phyloP scores from a whole-genome alignment of 1,139 yeast species.

The Blastobotrys petasosporus region DNA sequence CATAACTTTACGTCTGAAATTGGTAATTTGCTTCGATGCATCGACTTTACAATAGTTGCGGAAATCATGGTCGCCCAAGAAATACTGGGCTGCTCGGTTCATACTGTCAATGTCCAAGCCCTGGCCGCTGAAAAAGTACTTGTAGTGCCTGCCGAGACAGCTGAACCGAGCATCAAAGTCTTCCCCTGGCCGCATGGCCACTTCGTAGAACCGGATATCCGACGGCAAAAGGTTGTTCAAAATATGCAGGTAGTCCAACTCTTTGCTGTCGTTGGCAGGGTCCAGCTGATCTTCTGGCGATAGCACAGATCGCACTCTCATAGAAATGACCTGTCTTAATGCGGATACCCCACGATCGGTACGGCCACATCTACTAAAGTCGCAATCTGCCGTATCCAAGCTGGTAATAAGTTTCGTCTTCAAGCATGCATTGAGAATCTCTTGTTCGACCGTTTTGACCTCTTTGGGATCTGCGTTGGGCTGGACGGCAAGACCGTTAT shows the following conservation, averaged over 20 bases:
- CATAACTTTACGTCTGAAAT: constrained; percentile 55
- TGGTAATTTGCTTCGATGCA: constrained; percentile 85
- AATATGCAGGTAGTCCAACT: constrained; percentile 69
- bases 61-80: constrained; percentile 79
- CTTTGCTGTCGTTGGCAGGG: constrained; percentile 52
- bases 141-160: constrained; percentile 76
- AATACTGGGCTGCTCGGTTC: constrained; percentile 61
- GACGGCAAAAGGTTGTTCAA: constrained; percentile 72
- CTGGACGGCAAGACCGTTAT: constrained; percentile 85
- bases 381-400: constrained; percentile 51
- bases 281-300: constrained; percentile 51
- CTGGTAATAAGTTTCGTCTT: constrained; percentile 62
- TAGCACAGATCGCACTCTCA: constrained; percentile 66
- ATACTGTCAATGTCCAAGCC: constrained; percentile 59
- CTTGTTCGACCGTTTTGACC: constrained; percentile 82
- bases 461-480: constrained; percentile 46
- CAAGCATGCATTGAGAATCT: constrained; percentile 62
- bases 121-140: constrained; percentile 57
- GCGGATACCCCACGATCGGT: constrained; percentile 98
- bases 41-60: constrained; percentile 92
- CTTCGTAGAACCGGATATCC: constrained; percentile 76
- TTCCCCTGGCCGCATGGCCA: constrained; percentile 75
- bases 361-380: constrained; percentile 89
- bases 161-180: constrained; percentile 91
- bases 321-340: constrained; percentile 85